Conservation (phyloP, 2,329 filamentous ascomycete species). For the Alternaria rosae region DNA sequence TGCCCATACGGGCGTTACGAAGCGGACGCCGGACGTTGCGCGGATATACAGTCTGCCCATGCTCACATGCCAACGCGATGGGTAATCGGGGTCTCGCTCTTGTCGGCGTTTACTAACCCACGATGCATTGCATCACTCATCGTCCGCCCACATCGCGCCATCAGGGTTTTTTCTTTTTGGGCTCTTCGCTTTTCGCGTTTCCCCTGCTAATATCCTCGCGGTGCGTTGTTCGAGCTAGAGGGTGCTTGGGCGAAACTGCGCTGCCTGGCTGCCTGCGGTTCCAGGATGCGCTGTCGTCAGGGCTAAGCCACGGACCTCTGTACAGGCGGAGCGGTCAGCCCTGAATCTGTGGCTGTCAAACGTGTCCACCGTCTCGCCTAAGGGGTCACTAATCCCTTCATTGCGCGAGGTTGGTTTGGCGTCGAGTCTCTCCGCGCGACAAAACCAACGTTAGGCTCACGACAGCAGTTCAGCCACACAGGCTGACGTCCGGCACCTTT, state of each 20-base stretch:
- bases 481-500: slow-evolving; percentile 3
- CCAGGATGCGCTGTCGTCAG: slow-evolving; percentile 34
- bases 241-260: slow-evolving; percentile 17
- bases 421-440: slow-evolving; percentile 4
- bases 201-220: slow-evolving; percentile 3
- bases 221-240: slow-evolving; percentile 14
- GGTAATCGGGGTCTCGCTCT: slow-evolving; percentile 13
- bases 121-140: slow-evolving; percentile 24
- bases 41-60: slow-evolving; percentile 12
- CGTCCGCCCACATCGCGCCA: slow-evolving; percentile 1
- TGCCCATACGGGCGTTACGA: slow-evolving; percentile 16
- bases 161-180: neutral
- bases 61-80: neutral
- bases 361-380: slow-evolving; percentile 28
- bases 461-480: slow-evolving; percentile 8
- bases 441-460: slow-evolving; percentile 4
- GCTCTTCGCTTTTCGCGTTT: slow-evolving; percentile 6
- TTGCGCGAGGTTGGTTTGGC: neutral
- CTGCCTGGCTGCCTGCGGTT: slow-evolving; percentile 28
- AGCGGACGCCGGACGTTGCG: slow-evolving; percentile 15
- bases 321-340: slow-evolving; percentile 35
- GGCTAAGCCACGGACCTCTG: slow-evolving; percentile 30
- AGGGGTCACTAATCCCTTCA: slow-evolving; percentile 4
- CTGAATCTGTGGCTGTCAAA: slow-evolving; percentile 34
- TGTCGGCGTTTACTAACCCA: slow-evolving; percentile 28